phyloP scores from a whole-genome alignment of 441 rosid species.

The Pelargonium citronellum region DNA sequence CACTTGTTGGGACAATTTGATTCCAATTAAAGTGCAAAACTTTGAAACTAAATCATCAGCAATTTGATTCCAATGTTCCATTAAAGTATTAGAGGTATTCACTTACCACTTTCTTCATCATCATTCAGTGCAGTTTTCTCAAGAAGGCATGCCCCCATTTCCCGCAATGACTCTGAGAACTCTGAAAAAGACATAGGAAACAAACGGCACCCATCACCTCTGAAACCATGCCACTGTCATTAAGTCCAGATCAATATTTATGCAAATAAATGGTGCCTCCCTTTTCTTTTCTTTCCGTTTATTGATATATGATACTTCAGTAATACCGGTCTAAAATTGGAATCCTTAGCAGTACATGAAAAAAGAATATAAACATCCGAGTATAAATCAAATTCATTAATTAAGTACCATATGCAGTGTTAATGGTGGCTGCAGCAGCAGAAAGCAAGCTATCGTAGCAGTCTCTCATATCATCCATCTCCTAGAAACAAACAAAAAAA shows the following conservation, averaged over 20 bases:
- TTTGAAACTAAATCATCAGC: background rate
- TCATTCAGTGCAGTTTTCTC: slow-evolving; percentile 57
- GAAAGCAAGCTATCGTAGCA: slow-evolving; percentile 66
- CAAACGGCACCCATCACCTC: background rate
- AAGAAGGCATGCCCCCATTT: slow-evolving; percentile 62
- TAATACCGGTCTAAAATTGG: background rate
- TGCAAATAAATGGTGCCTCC: background rate
- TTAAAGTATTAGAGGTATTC: background rate
- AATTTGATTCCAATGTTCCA: background rate
- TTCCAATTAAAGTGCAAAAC: too few relatives aligned
- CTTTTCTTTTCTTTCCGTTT: background rate
- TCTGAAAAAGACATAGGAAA: slow-evolving; percentile 31
- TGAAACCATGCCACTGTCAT: background rate
- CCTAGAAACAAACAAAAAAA: slow-evolving; percentile 24
- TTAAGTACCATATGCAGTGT: slow-evolving; percentile 48
- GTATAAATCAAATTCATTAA: slow-evolving; percentile 3
- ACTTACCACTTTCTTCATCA: slow-evolving; percentile 74
- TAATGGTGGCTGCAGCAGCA: slow-evolving; percentile 62
- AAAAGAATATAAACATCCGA: background rate
- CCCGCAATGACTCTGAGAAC: slow-evolving; percentile 63
- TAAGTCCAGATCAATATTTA: too few relatives aligned
- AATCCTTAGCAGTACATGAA: background rate
- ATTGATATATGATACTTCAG: background rate
- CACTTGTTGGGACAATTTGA: too few relatives aligned
- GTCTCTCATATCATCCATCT: slow-evolving; percentile 57